Evolutionary conservation across 2,329 filamentous ascomycete genomes (phyloP).

Genomic region (Pseudodiploospora longispora): DNA sequence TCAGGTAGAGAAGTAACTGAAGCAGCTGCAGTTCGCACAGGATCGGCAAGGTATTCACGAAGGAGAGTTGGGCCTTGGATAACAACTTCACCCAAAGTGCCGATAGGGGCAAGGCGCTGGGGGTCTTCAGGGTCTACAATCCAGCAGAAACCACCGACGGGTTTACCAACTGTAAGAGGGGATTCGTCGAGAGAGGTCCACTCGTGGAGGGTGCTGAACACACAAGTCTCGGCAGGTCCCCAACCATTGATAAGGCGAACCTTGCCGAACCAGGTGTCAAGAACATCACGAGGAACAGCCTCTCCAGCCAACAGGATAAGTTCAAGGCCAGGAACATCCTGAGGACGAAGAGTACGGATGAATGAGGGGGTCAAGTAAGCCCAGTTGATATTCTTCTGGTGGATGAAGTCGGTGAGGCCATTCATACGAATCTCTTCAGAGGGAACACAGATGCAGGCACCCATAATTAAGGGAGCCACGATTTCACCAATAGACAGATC

Average conservation of each 20-base stretch:
- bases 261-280: neutral
- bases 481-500: neutral
- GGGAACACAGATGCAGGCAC: neutral
- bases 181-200: neutral
- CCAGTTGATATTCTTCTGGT: neutral
- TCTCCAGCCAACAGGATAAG: neutral
- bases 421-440: neutral
- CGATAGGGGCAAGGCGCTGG: neutral
- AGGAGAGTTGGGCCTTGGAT: neutral
- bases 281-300: neutral
- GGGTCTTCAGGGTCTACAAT: neutral
- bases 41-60: neutral
- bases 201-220: neutral
- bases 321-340: neutral
- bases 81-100: neutral
- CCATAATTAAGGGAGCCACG: neutral
- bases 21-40: neutral
- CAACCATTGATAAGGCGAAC: neutral
- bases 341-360: neutral
- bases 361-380: neutral
- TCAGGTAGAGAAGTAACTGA: neutral
- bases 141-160: neutral
- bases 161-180: neutral
- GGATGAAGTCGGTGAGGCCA: neutral
- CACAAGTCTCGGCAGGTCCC: neutral